Evolutionary conservation across 2,329 filamentous ascomycete species (phyloP).

Genomic region (Aspergillus sergii): DNA sequence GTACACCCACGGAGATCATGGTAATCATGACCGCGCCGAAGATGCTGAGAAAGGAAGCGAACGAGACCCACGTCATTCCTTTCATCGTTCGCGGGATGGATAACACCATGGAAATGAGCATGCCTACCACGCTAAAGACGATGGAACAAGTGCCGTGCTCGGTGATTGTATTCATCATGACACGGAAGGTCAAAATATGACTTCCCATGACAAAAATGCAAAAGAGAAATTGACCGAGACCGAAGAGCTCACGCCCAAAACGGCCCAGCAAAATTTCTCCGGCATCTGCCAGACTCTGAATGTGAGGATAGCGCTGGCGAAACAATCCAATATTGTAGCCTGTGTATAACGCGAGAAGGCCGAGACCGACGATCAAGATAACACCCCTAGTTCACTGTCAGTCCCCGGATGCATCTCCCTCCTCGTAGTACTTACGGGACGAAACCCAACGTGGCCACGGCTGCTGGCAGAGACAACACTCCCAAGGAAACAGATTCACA

Average conservation of each 20-base stretch:
- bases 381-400: constrained; percentile 42
- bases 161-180: constrained; percentile 68
- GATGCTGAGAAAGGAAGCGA: constrained; percentile 66
- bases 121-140: constrained; percentile 61
- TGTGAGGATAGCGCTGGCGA: constrained; percentile 57
- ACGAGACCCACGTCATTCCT: constrained; percentile 63
- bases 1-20: constrained; percentile 66
- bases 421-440: constrained; percentile 43
- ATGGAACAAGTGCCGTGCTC: constrained; percentile 65
- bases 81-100: constrained; percentile 65
- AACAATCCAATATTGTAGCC: constrained; percentile 63
- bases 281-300: constrained; percentile 69
- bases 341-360: constrained; percentile 60
- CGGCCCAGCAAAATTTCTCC: constrained; percentile 64
- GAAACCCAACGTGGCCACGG: constrained; percentile 54
- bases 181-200: constrained; percentile 70
- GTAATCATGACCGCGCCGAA: constrained; percentile 66
- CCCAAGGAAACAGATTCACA: constrained; percentile 60
- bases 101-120: constrained; percentile 60
- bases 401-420: not conserved
- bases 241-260: constrained; percentile 64
- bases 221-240: constrained; percentile 63
- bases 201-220: constrained; percentile 70
- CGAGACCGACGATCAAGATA: constrained; percentile 57
- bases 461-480: constrained; percentile 56